Evolutionary conservation across 2,329 filamentous ascomycete species (phyloP), one percentile per base, ranked within the genome.

Genomic region (Thermomyces lanuginosus): DNA sequence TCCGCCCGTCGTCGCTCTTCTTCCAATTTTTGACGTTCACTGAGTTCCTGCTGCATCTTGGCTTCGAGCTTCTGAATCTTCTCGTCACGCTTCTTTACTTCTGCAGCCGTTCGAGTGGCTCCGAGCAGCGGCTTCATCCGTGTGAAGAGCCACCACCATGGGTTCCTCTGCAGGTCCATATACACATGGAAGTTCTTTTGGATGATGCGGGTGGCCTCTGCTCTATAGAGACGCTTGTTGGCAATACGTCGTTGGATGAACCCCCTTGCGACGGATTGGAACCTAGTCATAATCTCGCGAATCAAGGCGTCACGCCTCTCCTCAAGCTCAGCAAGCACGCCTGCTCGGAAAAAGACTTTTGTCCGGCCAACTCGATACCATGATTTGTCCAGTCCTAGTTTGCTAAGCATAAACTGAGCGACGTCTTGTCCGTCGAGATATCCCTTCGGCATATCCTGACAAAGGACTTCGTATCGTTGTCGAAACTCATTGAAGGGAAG

Each of bases 331-430:
- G 89, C 89, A 24, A 99, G 66, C 2, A 99, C 86, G 32, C 89
- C 89, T 22, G 89, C 83, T 35, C 91, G 70, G 66, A 98, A 98
- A 59, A 98, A 98, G 8, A 98, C 86, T 53, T 98, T 98, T 13
- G 83, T 93, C 31, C 93, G 63, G 42, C 89, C 89, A 31, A 99
- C 83, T 12, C 91, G 78, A 52, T 91, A 98, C 36, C 92, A 69
- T 7, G 81, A 67, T 37, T 66, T 75, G 49, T 98, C 89, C 40
- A 98, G 65, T 10, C 74, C 74, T 22, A 98, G 69, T 51, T 81
- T 84, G 42, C 91, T 79, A 4, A 98, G 67, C 66, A 98, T 95
- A 34, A 89, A 68, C 12, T 70, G 72, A 10, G 83, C 80, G 1
- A 76, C 82, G 10, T 71, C 72, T 52, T 95, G 89, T 2, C 89